Evolutionary conservation across 2,329 filamentous ascomycete species (phyloP), one percentile per base, ranked within the genome.

Genomic region (Pestalotiopsis sp.): DNA sequence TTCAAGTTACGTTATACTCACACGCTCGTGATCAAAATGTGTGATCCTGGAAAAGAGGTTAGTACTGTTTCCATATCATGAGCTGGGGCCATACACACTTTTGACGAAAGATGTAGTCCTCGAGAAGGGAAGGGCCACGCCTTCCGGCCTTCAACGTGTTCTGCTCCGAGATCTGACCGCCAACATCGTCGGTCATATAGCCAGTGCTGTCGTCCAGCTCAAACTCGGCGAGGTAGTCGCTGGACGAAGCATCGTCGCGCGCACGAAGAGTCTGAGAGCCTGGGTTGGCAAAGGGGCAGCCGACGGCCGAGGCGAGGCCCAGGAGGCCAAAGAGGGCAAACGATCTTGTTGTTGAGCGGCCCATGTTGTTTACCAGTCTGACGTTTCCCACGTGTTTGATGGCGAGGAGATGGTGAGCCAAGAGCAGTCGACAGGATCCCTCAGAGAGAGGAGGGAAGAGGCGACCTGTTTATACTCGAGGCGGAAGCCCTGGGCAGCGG

Each of bases 131-230:
- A 12, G 88, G 85, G 2, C 89, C 89, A 59, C 91, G 84, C 7
- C 86, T 83, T 2, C 92, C 92, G n/a, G 38, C 71, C 31, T 68
- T 70, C 4, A 70, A 56, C 73, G 89, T 92, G 70, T 86, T 83
- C 74, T 92, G 90, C 38, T 93, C 91, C 61, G 83, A 83, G 56
- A 93, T 90, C 0, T 90, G 91, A 0, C 88, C 90, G 12, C 91
- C 92, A 27, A 88, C 88, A 75, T 93, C 91, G 36, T 87, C 88
- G 0, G 91, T 93, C 72, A 91, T 77, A 76, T 81, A 91, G 2
- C 82, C 82, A 41, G 85, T 76, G 60, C 82, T 83, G 71, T 91
- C 89, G 69, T 90, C 84, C 4, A 87, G 74, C 69, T 84, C 82
- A 65, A 81, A 83, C 60, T 77, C 70, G 6, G 73, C 71, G 4